A percentile compares a stretch with the other conserved stretches of the same genome.
These are phyloP conservation scores for Fusarium citri DNA, from an alignment of 2,329 filamentous ascomycete species.

Conservation along the genomic window DNA sequence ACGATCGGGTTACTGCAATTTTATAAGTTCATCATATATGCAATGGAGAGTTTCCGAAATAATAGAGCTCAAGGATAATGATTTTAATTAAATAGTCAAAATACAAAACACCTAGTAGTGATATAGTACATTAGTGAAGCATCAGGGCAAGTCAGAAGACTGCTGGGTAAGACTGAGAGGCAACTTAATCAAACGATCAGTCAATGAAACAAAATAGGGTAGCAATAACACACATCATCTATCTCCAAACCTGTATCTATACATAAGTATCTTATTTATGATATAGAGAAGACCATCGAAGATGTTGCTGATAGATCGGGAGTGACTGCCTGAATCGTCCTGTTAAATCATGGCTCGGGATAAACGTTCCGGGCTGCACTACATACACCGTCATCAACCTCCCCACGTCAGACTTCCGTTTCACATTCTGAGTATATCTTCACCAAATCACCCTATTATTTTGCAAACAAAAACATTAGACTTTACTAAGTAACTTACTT, in stretches of 20 bases:
- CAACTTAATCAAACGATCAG: neutral
- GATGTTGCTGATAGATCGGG: neutral
- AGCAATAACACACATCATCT: neutral
- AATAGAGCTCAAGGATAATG: neutral
- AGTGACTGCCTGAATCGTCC: neutral
- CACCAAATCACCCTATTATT: accelerated
- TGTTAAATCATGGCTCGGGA: slow-evolving; percentile 10
- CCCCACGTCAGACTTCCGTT: neutral
- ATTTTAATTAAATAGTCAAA: neutral
- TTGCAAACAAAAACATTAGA: neutral
- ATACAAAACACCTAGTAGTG: neutral
- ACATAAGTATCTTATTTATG: neutral
- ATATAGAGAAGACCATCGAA: neutral
- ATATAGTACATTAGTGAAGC: neutral
- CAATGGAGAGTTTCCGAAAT: too few species aligned
- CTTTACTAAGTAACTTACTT: too few species aligned
- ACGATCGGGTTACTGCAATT: too few species aligned
- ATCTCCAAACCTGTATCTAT: neutral
- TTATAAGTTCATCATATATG: neutral
- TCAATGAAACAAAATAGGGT: neutral
- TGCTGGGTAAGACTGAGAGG: neutral
- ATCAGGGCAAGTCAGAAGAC: neutral
- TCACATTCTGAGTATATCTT: neutral
- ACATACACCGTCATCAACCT: slow-evolving; percentile 8
- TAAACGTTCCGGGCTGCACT: slow-evolving; percentile 12